Evolutionary conservation across 192 early-diverging fungal genomes (phyloP).

Genomic region (Helicostylum pulchrum): DNA sequence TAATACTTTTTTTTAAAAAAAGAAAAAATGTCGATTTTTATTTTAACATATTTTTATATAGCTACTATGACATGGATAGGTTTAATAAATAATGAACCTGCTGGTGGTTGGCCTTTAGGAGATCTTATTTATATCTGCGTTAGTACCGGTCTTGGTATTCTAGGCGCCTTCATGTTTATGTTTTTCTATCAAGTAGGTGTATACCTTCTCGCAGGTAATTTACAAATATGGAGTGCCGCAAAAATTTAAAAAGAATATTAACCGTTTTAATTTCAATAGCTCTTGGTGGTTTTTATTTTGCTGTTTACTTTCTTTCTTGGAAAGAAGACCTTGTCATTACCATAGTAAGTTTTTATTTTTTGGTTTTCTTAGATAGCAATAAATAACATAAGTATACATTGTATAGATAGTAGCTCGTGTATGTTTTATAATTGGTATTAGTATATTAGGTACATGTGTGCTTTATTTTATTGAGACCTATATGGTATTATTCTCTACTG

Average conservation of each 20-base stretch:
- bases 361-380: neutral
- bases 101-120: conserved; percentile 22
- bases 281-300: conserved; percentile 34
- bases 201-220: conserved; percentile 44
- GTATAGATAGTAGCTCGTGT: conserved; percentile 33
- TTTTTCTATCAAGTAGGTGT: conserved; percentile 59
- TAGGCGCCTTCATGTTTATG: conserved; percentile 28
- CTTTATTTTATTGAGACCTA: conserved; percentile 37
- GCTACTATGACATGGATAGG: conserved; percentile 38
- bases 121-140: conserved; percentile 33
- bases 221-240: too few species aligned
- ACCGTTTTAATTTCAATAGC: neutral
- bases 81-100: conserved; percentile 35
- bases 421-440: conserved; percentile 36
- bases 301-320: conserved; percentile 32
- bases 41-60: conserved; percentile 2
- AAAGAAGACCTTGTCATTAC: conserved; percentile 33
- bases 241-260: too few species aligned
- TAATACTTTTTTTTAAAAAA: conserved; percentile 8
- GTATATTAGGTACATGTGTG: conserved; percentile 20
- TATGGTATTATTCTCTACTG: conserved; percentile 45
- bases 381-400: neutral
- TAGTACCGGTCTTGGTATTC: conserved; percentile 30
- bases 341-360: conserved; percentile 13
- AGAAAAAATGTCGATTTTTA: neutral